Percentiles rank a stretch among this genome's conserved stretches.
Evolutionary conservation across 805 yeast species (phyloP).

Genomic region (Torulaspora delbrueckii): DNA sequence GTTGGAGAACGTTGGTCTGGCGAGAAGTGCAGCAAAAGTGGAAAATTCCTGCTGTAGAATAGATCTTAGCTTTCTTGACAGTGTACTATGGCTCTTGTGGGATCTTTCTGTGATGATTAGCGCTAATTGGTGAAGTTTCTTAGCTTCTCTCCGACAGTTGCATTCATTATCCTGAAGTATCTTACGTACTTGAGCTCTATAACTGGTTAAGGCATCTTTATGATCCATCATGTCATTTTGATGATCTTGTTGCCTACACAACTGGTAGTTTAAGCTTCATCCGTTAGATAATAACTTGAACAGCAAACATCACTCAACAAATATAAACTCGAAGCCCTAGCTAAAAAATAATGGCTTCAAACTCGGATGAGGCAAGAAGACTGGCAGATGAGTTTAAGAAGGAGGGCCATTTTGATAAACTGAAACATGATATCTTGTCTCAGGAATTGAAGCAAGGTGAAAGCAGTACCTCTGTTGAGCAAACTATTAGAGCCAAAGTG

Average conservation of each 20-base stretch:
- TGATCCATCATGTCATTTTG: background rate
- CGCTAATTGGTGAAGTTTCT: background rate
- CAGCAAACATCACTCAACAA: background rate
- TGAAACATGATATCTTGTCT: conserved; percentile 27
- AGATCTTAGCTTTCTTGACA: background rate
- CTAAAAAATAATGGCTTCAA: background rate
- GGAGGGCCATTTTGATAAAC: conserved; percentile 33
- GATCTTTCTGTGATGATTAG: background rate
- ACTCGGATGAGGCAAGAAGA: conserved; percentile 24
- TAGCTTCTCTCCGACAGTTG: background rate
- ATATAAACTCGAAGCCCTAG: background rate
- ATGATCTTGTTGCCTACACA: background rate
- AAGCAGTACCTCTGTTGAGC: conserved; percentile 11
- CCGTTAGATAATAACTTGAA: background rate
- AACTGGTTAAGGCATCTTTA: background rate
- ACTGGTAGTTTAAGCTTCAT: background rate
- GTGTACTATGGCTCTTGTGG: background rate
- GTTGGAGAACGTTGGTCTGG: background rate
- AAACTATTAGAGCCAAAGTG: conserved; percentile 22
- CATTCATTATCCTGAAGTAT: background rate
- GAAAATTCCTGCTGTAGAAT: background rate
- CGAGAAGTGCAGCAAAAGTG: background rate
- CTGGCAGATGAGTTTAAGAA: conserved; percentile 31
- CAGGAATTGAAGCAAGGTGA: conserved; percentile 4
- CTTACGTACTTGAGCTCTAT: background rate